Conservation (phyloP, 768 basidiomycete genomes). For the Boletellus sp. region DNA sequence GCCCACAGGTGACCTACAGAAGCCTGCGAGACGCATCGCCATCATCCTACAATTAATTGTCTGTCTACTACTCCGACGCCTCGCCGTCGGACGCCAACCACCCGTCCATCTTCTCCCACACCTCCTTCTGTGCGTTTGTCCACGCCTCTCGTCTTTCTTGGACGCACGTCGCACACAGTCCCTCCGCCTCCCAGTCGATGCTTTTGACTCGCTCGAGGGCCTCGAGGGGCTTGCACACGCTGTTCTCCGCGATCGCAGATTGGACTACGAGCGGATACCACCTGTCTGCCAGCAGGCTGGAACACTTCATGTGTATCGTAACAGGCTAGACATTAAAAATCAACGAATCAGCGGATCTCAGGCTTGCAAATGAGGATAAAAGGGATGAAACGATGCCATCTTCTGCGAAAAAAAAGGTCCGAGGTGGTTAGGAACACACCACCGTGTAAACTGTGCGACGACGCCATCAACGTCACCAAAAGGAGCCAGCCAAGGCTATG, state of each 20-base stretch:
- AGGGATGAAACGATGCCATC: too few species aligned
- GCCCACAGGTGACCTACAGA: too few species aligned
- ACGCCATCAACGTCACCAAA: neutral
- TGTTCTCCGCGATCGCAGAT: slow-evolving; percentile 57
- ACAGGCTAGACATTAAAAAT: slow-evolving; percentile 33
- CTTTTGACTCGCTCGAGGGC: slow-evolving; percentile 57
- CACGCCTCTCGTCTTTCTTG: slow-evolving; percentile 62
- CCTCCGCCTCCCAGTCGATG: slow-evolving; percentile 55
- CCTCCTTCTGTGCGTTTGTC: slow-evolving; percentile 51
- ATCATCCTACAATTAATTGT: too few species aligned
- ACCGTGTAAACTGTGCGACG: neutral
- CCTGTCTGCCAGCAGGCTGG: slow-evolving; percentile 62
- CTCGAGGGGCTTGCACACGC: slow-evolving; percentile 70
- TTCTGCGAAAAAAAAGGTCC: neutral
- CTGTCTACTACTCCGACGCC: slow-evolving; percentile 7
- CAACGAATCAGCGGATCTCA: neutral
- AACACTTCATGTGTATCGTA: slow-evolving; percentile 72
- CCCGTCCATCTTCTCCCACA: slow-evolving; percentile 59
- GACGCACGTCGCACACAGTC: slow-evolving; percentile 57
- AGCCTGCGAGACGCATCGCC: too few species aligned
- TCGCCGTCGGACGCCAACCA: slow-evolving; percentile 41
- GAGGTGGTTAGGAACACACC: neutral
- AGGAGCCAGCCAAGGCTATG: neutral
- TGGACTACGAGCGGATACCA: slow-evolving; percentile 73
- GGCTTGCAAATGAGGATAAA: neutral